Base-by-base conservation (phyloP, 2,329 filamentous ascomycete species). In the Phoma sp. region DNA sequence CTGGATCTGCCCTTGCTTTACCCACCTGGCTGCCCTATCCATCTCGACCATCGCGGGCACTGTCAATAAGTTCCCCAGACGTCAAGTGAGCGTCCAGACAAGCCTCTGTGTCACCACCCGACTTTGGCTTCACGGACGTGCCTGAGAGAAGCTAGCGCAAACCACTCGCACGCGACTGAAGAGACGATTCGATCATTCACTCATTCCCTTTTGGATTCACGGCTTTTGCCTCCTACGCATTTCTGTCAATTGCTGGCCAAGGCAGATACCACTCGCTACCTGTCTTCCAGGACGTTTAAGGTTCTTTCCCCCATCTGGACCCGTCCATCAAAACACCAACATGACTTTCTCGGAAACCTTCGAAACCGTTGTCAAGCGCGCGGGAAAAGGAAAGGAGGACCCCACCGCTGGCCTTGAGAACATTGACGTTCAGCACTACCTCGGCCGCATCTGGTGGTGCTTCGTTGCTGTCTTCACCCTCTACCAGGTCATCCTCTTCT, bases 401-500 rank as follows among this genome's bases (percentile, higher is more conserved):
- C 66, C 68, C 2, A 57, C 58, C 10, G 65, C 69, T 47, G 69
- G 66, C 26, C 46, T 65, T 21, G 60, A 68, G 54, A 75, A 76
- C 57, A 47, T 69, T 25, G 64, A 73, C 30, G 70, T 76, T 15
- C 67, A 72, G 39, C 66, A 72, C 61, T 75, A 68, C 57, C 65
- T 75, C 7, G 74, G 74, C 30, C 67, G 65, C 48, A 74, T 74
- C 58, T 86, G 90, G 73, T 85, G 85, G 47, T 82, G 82, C 43
- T 79, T 92, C 45, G 83, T 88, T 11, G 81, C 74, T 29, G 80
- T 82, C 42, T 80, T 93, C 64, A 80, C 90, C 59, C 64, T 87
- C 59, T 93, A 91, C 84, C 86, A 88, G 57, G 73, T 87, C 59
- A 75, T 80, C 48, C 81, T 86, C 43, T 81, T 83, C 48, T 76